Percentiles rank a stretch among this genome's conserved stretches.
These are phyloP conservation scores for Diaporthe sp. DNA, from an alignment of 2,329 filamentous ascomycete species.

Conservation along the genomic window DNA sequence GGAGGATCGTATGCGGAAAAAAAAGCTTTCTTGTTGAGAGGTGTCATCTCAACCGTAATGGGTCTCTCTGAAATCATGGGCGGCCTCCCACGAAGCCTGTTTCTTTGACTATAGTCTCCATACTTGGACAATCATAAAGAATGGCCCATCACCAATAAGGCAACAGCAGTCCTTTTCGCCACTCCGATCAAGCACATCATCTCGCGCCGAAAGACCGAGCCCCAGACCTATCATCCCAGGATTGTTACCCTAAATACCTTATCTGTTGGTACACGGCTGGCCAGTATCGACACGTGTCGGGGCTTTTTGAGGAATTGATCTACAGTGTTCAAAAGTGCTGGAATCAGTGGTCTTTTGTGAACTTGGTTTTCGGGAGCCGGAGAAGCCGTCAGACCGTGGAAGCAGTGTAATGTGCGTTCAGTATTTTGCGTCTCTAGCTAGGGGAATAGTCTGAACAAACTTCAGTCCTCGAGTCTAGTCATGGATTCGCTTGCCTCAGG, in stretches of 20 bases:
- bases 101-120: neutral
- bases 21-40: neutral
- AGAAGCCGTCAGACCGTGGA: neutral
- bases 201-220: slow-evolving; percentile 7
- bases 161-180: neutral
- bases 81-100: slow-evolving; percentile 26
- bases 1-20: slow-evolving; percentile 18
- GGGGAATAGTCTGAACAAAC: neutral
- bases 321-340: neutral
- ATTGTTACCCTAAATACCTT: slow-evolving; percentile 2
- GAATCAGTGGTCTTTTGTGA: slow-evolving; percentile 14
- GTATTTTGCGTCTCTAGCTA: neutral
- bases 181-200: slow-evolving; percentile 2
- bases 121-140: slow-evolving; percentile 14
- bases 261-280: slow-evolving; percentile 22
- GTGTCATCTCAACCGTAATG: slow-evolving; percentile 3
- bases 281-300: slow-evolving; percentile 15
- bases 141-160: slow-evolving; percentile 22
- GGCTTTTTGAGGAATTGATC: neutral
- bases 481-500: neutral
- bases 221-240: neutral
- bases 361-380: neutral
- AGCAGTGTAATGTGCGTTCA: slow-evolving; percentile 22
- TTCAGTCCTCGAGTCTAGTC: neutral
- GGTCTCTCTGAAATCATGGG: slow-evolving; percentile 23